A percentile compares a stretch with the other conserved stretches of the same genome.
Conservation (phyloP, 371 early-diverging fungal species). For the Mortierella polycephala region DNA sequence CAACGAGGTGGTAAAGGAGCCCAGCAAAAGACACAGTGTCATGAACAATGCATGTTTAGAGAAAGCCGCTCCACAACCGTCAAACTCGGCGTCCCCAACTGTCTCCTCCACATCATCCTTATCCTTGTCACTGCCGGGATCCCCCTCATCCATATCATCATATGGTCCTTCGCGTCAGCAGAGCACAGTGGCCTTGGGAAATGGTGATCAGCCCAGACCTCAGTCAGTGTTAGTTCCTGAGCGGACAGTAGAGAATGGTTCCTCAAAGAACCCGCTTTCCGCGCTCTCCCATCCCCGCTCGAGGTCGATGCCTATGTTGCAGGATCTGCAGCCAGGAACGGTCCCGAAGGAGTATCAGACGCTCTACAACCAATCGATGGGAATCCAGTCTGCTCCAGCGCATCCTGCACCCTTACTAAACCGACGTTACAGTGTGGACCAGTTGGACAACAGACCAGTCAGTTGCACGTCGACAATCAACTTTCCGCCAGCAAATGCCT, state of each 20-base stretch:
- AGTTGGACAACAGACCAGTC: no score
- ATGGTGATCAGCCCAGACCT: not conserved
- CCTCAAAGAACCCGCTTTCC: slow-evolving; percentile 11
- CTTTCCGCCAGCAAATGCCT: no score
- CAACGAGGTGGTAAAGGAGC: slow-evolving; percentile 3
- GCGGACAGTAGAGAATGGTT: no score
- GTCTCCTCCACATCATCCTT: slow-evolving; percentile 29
- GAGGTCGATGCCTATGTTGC: slow-evolving; percentile 22
- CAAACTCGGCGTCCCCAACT: slow-evolving; percentile 9
- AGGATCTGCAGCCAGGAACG: not conserved
- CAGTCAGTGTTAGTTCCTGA: not conserved
- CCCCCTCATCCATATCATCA: slow-evolving; percentile 2
- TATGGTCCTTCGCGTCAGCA: slow-evolving; percentile 16
- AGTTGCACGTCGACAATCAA: no score
- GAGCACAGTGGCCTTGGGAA: not conserved
- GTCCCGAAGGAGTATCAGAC: not conserved
- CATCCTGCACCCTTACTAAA: not conserved
- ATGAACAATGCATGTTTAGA: slow-evolving; percentile 3
- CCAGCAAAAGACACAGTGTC: not conserved
- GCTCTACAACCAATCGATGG: not conserved
- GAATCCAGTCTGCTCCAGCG: not conserved
- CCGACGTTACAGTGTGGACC: slow-evolving; percentile 4
- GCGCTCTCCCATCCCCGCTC: slow-evolving; percentile 12
- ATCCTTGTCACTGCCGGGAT: slow-evolving; percentile 10
- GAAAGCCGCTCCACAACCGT: slow-evolving; percentile 3